phyloP scores from a whole-genome alignment of 306 rosid genomes.

The Malus orientalis region DNA sequence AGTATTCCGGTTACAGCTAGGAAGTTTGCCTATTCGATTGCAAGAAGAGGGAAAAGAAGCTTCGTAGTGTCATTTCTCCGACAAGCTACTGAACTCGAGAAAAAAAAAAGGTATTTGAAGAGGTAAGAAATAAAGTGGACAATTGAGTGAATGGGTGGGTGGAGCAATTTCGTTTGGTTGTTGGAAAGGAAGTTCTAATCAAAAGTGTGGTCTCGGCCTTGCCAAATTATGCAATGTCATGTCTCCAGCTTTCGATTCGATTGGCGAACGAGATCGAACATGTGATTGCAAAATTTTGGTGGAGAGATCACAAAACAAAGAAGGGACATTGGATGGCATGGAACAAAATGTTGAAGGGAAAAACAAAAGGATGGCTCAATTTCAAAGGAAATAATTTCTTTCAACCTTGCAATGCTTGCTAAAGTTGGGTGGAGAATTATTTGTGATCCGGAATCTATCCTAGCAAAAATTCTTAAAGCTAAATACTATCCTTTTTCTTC shows the following conservation, averaged over 20 bases:
- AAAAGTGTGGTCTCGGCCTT: neutral
- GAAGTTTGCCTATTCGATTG: too few relatives aligned
- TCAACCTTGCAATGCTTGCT: too few relatives aligned
- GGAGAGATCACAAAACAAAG: neutral
- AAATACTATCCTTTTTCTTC: neutral
- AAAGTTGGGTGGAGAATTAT: too few relatives aligned
- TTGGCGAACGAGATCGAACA: neutral
- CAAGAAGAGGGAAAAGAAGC: too few relatives aligned
- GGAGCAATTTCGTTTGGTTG: neutral
- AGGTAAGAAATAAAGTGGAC: neutral
- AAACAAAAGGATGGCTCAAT: too few relatives aligned
- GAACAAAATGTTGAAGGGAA: neutral
- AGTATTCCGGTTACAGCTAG: too few relatives aligned
- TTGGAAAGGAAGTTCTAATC: neutral
- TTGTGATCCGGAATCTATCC: neutral
- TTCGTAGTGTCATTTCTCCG: too few relatives aligned
- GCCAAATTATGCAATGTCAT: neutral
- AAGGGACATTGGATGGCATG: neutral
- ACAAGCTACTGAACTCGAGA: too few relatives aligned
- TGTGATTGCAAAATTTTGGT: neutral
- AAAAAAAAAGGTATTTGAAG: too few relatives aligned
- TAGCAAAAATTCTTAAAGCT: neutral
- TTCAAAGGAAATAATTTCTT: too few relatives aligned
- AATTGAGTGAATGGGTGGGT: too few relatives aligned
- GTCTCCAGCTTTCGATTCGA: neutral